phyloP scores from a whole-genome alignment of 805 yeast genomes.

The Candida coleopterorum region DNA sequence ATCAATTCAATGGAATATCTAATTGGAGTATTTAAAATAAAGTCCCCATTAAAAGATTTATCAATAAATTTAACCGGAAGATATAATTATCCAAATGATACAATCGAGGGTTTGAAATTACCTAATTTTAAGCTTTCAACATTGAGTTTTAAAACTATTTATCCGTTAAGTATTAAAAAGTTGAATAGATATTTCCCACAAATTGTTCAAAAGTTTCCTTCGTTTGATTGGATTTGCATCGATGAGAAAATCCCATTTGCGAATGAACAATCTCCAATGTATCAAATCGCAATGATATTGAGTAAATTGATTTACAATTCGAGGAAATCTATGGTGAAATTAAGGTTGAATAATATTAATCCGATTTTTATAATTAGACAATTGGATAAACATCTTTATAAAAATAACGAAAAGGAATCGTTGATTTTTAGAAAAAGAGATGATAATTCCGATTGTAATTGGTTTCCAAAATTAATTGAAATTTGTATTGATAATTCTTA shows the following conservation, averaged over 20 bases:
- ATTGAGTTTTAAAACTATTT: not conserved
- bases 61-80: not conserved
- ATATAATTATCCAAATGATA: not conserved
- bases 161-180: conserved; percentile 2
- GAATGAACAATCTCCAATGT: conserved; percentile 1
- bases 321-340: not conserved
- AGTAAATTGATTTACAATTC: not conserved
- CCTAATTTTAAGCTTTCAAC: not conserved
- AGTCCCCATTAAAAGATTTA: not conserved
- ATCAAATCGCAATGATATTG: not conserved
- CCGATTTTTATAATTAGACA: conserved; percentile 1
- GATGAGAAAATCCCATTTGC: conserved; percentile 3
- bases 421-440: not conserved
- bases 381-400: not conserved
- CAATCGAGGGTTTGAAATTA: not conserved
- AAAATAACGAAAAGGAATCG: not conserved
- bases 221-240: not conserved
- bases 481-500: conserved; percentile 1
- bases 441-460: not conserved
- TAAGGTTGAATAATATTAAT: conserved; percentile 1
- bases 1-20: conserved; percentile 1
- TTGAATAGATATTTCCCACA: not conserved
- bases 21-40: not conserved
- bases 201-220: not conserved
- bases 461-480: not conserved